Evolutionary conservation across 495 filamentous ascomycete species (phyloP).

Genomic region (Aspergillus nidulans): DNA sequence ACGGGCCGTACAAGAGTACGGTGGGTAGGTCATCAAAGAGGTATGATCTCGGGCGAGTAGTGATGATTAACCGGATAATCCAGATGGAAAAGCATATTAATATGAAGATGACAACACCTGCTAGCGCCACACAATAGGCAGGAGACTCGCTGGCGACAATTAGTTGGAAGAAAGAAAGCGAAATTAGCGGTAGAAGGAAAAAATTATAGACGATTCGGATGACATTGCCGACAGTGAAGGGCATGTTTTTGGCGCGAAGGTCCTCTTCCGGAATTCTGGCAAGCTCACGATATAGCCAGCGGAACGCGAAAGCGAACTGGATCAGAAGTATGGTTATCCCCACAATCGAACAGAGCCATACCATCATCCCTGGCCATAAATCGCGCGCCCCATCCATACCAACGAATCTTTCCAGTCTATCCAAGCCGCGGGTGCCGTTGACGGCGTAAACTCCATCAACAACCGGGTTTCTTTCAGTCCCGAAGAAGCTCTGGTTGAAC

Average conservation of each 20-base stretch:
- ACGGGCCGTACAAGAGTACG: conserved; percentile 81
- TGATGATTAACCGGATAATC: conserved; percentile 73
- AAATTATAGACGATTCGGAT: conserved; percentile 89
- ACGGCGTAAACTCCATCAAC: conserved; percentile 78
- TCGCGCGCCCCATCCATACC: conserved; percentile 73
- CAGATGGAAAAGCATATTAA: conserved; percentile 70
- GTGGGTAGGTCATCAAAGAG: conserved; percentile 92
- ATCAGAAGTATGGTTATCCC: conserved; percentile 61
- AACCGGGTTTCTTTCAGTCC: conserved; percentile 57
- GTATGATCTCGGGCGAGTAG: conserved; percentile 73
- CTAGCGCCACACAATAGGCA: conserved; percentile 62
- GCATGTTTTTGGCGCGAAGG: conserved; percentile 82
- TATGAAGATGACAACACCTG: conserved; percentile 66
- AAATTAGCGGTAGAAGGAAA: conserved; percentile 79
- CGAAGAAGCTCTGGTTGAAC: conserved; percentile 88
- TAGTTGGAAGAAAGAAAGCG: conserved; percentile 85
- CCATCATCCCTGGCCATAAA: conserved; percentile 87
- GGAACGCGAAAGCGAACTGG: conserved; percentile 69
- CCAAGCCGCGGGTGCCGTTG: conserved; percentile 70
- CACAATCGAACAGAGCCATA: conserved; percentile 78
- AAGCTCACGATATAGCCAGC: conserved; percentile 68
- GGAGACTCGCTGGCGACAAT: conserved; percentile 67
- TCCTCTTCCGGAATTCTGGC: conserved; percentile 77
- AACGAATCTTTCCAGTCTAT: conserved; percentile 74
- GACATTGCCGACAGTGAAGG: conserved; percentile 85